Base-by-base conservation (phyloP, 2,329 filamentous ascomycete genomes). In the Drechslera avenae region DNA sequence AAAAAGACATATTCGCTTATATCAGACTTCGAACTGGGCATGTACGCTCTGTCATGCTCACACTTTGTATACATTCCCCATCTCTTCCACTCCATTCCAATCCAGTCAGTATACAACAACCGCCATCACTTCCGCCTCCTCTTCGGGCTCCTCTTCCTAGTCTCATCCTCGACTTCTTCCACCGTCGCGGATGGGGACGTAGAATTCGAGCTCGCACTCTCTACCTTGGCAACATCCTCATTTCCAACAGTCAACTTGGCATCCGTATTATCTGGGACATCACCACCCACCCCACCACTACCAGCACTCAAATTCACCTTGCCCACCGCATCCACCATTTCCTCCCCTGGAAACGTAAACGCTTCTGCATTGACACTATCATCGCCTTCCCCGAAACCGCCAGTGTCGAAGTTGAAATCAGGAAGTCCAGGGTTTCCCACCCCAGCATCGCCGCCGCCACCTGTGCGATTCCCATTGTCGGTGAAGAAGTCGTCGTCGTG, bases 401-500 rank as follows among this genome's bases (percentile, higher is more conserved):
- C 21, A n/a, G 42, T 19, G 2, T 48, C 50, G 17, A 52, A 51
- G 10, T 39, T 47, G n/a, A 51, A 51, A 18, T 51, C 48, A 6
- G 47, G 41, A 7, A 50, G 23, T 2, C 33, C 42, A 2, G 39
- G 18, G 30, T 31, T 21, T 7, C 13, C 35, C 2, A 19, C 33
- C 9, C 31, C 31, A 3, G 23, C 39, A 21, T 28, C 31, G 7
- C 32, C 51, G 12, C 52, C 52, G 12, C 52, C 52, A 32, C 55
- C 7, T 47, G 7, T 34, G 19, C 31, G 10, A 6, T 12, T 21
- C 6, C 18, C 41, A 35, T 26, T 28, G 26, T 28, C 50, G 5
- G 78, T 75, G 54, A 83, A 83, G 60, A 81, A 83, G 56, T 84
- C 81, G 19, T 79, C 74, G 47, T 73, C 79, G 56, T 82, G 80